phyloP scores from a whole-genome alignment of 2,329 filamentous ascomycete species.

The Cladosporium sp. region DNA sequence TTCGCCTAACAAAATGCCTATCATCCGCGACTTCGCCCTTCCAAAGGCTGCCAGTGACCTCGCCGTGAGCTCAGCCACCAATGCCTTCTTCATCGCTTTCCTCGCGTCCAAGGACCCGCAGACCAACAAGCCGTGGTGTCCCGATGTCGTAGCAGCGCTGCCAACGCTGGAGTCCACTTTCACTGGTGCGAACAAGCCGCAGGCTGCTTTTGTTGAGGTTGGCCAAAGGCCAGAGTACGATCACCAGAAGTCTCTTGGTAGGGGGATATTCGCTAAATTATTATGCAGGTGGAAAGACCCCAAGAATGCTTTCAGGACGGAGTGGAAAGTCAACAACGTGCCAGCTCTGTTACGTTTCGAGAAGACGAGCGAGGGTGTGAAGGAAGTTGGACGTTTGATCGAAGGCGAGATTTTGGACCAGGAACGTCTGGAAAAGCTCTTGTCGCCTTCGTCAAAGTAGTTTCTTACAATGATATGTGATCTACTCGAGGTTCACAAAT shows the following conservation, averaged over 20 bases:
- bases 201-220: constrained; percentile 27
- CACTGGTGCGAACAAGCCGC: constrained; percentile 18
- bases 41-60: constrained; percentile 12
- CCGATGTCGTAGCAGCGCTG: constrained; percentile 26
- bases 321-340: constrained; percentile 25
- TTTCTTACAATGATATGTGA: not conserved
- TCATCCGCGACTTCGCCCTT: constrained; percentile 10
- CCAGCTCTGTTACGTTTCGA: constrained; percentile 26
- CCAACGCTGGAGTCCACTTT: constrained; percentile 26
- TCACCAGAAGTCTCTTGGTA: not conserved
- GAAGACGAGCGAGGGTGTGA: constrained; percentile 14
- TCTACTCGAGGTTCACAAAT: not conserved
- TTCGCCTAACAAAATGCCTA: constrained; percentile 21
- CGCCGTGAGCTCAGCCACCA: not conserved
- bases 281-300: constrained; percentile 26
- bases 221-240: constrained; percentile 27
- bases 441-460: not conserved
- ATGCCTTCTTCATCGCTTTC: constrained; percentile 27
- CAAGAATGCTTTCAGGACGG: constrained; percentile 20
- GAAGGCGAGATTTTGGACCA: constrained; percentile 28
- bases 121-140: constrained; percentile 28
- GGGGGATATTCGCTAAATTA: not conserved
- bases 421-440: constrained; percentile 19
- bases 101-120: constrained; percentile 27
- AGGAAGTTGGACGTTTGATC: constrained; percentile 26